A percentile compares a stretch with the other conserved stretches of the same genome.
These are phyloP conservation scores for Cyberlindnera japonica DNA, from an alignment of 805 yeast species.

Conservation along the genomic window DNA sequence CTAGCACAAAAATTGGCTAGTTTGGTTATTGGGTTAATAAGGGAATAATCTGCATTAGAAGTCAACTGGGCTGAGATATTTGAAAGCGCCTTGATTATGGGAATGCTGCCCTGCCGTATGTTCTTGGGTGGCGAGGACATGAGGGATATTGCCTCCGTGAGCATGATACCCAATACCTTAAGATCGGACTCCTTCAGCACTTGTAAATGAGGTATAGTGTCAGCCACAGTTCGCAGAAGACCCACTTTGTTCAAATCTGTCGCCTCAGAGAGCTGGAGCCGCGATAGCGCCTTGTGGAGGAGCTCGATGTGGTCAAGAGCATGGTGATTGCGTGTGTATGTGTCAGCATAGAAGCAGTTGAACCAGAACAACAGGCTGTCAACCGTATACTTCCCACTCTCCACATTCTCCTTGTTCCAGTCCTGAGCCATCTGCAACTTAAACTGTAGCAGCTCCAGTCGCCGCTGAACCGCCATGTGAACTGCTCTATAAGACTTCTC, in stretches of 20 bases:
- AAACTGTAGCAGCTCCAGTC: constrained; percentile 30
- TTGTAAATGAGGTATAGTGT: constrained; percentile 6
- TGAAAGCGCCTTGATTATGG: not conserved
- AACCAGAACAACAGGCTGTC: constrained; percentile 23
- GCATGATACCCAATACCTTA: constrained; percentile 3
- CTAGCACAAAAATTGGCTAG: constrained; percentile 11
- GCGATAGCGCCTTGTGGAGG: constrained; percentile 4
- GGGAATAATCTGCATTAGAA: constrained; percentile 6
- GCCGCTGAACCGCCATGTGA: constrained; percentile 46
- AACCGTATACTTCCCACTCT: constrained; percentile 1
- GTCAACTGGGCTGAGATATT: constrained; percentile 5
- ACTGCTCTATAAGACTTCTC: constrained; percentile 47
- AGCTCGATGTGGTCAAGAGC: constrained; percentile 9
- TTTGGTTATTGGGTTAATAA: constrained; percentile 7
- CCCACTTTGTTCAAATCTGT: constrained; percentile 2
- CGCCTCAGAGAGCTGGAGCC: not conserved
- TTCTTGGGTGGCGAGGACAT: constrained; percentile 8
- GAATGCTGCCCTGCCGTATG: not conserved
- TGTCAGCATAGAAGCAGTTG: constrained; percentile 30
- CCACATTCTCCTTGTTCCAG: constrained; percentile 18
- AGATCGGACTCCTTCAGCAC: constrained; percentile 2
- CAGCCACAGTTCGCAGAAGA: constrained; percentile 9
- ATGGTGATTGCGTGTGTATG: constrained; percentile 13
- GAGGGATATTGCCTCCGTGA: constrained; percentile 5
- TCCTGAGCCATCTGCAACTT: constrained; percentile 22